These are phyloP conservation scores for Phytophthora rubi DNA, from an alignment of 352 stramenopile species.

Conservation along the genomic window DNA sequence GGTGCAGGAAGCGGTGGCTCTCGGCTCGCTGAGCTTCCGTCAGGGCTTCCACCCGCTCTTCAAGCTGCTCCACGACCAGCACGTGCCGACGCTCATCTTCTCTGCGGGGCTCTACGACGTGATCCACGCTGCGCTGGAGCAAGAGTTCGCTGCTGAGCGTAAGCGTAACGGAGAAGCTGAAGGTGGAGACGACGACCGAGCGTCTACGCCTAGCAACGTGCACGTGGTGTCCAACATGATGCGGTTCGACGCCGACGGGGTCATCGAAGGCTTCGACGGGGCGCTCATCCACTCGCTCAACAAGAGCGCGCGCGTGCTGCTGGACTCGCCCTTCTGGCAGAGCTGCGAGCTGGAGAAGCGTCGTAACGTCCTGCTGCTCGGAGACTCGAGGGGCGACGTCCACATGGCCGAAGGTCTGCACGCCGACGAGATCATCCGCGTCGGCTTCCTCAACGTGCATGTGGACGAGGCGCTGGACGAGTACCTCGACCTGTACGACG, in stretches of 20 bases:
- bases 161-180: constrained; percentile 15
- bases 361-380: constrained; percentile 70
- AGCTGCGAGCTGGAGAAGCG: constrained; percentile 56
- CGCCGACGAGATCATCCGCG: constrained; percentile 62
- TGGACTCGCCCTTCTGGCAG: constrained; percentile 66
- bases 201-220: constrained; percentile 52
- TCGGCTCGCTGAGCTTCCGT: constrained; percentile 50
- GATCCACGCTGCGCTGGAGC: constrained; percentile 54
- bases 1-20: constrained; percentile 43
- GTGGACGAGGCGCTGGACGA: constrained; percentile 69
- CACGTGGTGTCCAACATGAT: constrained; percentile 86
- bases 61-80: constrained; percentile 35
- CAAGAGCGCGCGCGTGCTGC: constrained; percentile 76
- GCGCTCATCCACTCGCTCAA: constrained; percentile 78
- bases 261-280: constrained; percentile 62
- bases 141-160: constrained; percentile 42
- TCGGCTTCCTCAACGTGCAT: constrained; percentile 78
- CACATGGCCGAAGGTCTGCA: constrained; percentile 66
- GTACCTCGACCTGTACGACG: constrained; percentile 68
- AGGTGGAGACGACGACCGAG: not conserved
- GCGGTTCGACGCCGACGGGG: constrained; percentile 54
- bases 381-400: constrained; percentile 68
- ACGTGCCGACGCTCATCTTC: constrained; percentile 72
- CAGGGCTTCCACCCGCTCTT: constrained; percentile 58
- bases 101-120: constrained; percentile 66